Evolutionary conservation across 139 green algal genomes (phyloP).

Genomic region (Raphidocelis subcapitata): DNA sequence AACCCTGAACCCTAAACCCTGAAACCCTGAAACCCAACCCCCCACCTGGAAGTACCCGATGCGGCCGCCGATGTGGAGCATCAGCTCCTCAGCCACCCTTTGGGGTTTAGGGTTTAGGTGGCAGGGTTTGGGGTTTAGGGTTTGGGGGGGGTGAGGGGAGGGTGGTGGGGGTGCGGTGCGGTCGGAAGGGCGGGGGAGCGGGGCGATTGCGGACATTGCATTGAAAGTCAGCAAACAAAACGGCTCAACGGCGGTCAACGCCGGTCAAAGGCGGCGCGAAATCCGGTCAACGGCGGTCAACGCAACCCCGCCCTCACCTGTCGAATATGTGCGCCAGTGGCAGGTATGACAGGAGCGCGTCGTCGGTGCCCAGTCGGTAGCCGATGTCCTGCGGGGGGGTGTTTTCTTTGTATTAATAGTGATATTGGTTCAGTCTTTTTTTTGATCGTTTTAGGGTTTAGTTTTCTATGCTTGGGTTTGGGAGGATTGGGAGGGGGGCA

Average conservation of each 20-base stretch:
- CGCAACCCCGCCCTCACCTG: constrained; percentile 32
- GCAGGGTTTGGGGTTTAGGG: neutral
- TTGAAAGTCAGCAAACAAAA: neutral
- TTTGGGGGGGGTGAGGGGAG: too few species aligned
- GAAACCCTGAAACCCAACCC: too few species aligned
- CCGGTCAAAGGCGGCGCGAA: neutral
- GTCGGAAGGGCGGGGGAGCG: neutral
- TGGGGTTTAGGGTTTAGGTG: neutral
- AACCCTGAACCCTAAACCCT: too few species aligned
- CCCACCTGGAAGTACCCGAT: constrained; percentile 70
- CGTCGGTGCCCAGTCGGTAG: constrained; percentile 56
- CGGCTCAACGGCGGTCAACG: neutral
- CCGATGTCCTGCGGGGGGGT: constrained; percentile 43
- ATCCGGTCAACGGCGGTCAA: too few species aligned
- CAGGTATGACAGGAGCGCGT: constrained; percentile 68
- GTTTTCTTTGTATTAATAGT: too few species aligned
- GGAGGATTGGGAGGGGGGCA: too few species aligned
- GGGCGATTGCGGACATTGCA: neutral
- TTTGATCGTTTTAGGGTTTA: too few species aligned
- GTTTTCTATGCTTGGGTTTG: too few species aligned
- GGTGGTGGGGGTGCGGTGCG: neutral
- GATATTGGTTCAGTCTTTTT: too few species aligned
- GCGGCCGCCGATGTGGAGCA: constrained; percentile 50
- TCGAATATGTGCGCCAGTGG: constrained; percentile 92
- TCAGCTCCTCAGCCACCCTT: constrained; percentile 62